These are phyloP conservation scores for Pythium biforme DNA, from an alignment of 352 stramenopile species.

Conservation along the genomic window DNA sequence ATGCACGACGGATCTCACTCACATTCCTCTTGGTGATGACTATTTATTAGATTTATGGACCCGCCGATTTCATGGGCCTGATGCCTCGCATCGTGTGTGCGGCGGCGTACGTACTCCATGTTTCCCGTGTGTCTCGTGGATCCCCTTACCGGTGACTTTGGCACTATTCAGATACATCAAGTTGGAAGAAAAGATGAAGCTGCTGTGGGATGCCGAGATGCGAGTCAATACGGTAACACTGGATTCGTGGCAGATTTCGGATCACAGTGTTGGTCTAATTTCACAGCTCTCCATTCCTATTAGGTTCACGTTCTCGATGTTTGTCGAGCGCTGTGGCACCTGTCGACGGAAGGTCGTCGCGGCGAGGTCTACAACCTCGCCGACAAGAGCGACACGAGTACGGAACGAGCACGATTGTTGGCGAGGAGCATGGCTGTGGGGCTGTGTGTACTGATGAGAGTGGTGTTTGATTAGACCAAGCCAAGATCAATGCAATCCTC, in stretches of 20 bases:
- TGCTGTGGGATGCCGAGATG: conserved; percentile 87
- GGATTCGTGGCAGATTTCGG: neutral
- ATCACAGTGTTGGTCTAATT: neutral
- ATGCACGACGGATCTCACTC: no score
- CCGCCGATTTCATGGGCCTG: conserved; percentile 72
- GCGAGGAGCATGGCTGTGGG: no score
- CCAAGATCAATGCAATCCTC: conserved; percentile 72
- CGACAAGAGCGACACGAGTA: conserved; percentile 88
- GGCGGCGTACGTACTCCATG: conserved; percentile 53
- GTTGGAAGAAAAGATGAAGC: conserved; percentile 86
- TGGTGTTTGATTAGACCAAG: conserved; percentile 46
- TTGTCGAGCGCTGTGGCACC: conserved; percentile 73
- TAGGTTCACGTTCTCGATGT: conserved; percentile 83
- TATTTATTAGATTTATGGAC: conserved; percentile 63
- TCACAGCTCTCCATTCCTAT: neutral
- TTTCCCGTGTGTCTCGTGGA: neutral
- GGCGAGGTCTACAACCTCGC: conserved; percentile 82
- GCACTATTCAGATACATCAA: conserved; percentile 64
- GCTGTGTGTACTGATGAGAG: no score
- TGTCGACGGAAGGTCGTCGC: conserved; percentile 47
- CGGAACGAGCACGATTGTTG: conserved; percentile 11
- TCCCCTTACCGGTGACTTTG: neutral
- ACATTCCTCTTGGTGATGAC: no score
- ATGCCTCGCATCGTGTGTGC: conserved; percentile 87
- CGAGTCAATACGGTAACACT: conserved; percentile 76